Evolutionary conservation across 192 early-diverging fungal genomes (phyloP).

Genomic region (Backusella mclennaniae): DNA sequence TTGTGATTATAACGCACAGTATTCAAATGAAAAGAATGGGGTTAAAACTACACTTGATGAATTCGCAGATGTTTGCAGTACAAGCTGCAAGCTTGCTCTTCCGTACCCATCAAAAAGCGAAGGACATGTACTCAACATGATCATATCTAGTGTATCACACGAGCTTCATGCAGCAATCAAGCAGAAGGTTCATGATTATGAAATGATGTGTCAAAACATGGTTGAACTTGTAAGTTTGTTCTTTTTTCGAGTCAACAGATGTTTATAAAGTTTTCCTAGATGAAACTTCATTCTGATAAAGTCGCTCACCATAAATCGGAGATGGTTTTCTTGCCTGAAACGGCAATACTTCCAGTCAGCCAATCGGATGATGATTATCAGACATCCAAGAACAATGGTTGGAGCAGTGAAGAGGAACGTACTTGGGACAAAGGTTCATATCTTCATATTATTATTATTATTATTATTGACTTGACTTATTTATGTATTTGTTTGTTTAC

Average conservation of each 20-base stretch:
- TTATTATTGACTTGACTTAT: background rate
- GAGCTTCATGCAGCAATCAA: slow-evolving; percentile 9
- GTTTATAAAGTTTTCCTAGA: slow-evolving; percentile 5
- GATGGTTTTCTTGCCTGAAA: slow-evolving; percentile 8
- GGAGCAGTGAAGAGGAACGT: slow-evolving; percentile 5
- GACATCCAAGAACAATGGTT: background rate
- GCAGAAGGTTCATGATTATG: slow-evolving; percentile 4
- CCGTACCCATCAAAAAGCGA: slow-evolving; percentile 8
- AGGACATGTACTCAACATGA: slow-evolving; percentile 7
- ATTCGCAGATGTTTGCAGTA: slow-evolving; percentile 4
- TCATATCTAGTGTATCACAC: slow-evolving; percentile 10
- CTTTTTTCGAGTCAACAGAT: background rate
- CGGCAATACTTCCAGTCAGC: background rate
- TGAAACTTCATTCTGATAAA: slow-evolving; percentile 17
- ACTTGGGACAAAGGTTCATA: slow-evolving; percentile 14
- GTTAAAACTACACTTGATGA: slow-evolving; percentile 4
- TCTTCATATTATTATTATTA: background rate
- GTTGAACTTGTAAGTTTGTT: slow-evolving; percentile 11
- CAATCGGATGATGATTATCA: slow-evolving; percentile 15
- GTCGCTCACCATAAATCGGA: slow-evolving; percentile 17
- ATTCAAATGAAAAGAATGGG: background rate
- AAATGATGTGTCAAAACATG: slow-evolving; percentile 15
- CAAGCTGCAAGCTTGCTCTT: slow-evolving; percentile 7
- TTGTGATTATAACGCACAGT: slow-evolving; percentile 2
- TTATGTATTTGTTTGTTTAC: background rate